Evolutionary conservation across 805 yeast genomes (phyloP), one percentile per base, ranked within the genome.

Genomic region (Debaryomyces tyrocola): DNA sequence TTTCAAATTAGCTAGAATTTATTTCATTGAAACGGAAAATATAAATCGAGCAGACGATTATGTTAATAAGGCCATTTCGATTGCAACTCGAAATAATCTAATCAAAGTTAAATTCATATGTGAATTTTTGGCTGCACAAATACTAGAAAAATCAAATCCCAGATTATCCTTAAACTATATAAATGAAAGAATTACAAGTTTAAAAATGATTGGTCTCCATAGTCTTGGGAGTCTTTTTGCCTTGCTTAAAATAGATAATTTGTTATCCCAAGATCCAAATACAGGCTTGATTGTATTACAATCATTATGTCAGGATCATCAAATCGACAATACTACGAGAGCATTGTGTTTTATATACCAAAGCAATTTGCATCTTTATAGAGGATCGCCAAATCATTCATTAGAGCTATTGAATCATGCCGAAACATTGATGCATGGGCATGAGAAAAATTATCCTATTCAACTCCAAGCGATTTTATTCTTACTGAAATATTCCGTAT

Each of bases 1-100:
- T 36, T 69, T 66, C 43, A 63, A 63, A 35, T 51, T 78, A 8
- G 71, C 79, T 0, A 55, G 55, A 10, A 40, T 76, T 3, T 64
- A 71, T 43, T 64, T 67, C 40, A 49, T 49, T 20, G 83, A 79
- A 45, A 78, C 82, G 0, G 59, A 59, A 2, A 69, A 70, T 49
- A 50, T 61, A 14, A 67, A 67, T 24, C 51, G 61, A 33, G 83
- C 83, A 0, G 73, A 73, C 12, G 68, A 66, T 9, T 69, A 59
- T 60, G 66, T 53, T 27, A 68, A 48, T 58, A 54, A 53, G 43
- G 66, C 74, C 1, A 55, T 67, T 1, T 40, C 60, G 0, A 46
- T 71, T 3, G 56, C 73, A 5, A 49, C 53, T 4, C 55, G 72
- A 43, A 64, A 64, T 48, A 52, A 64, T 31, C 48, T 62, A 6